These are phyloP conservation scores for Jackrogersella multiformis DNA, from an alignment of 495 filamentous ascomycete genomes.

Conservation along the genomic window DNA sequence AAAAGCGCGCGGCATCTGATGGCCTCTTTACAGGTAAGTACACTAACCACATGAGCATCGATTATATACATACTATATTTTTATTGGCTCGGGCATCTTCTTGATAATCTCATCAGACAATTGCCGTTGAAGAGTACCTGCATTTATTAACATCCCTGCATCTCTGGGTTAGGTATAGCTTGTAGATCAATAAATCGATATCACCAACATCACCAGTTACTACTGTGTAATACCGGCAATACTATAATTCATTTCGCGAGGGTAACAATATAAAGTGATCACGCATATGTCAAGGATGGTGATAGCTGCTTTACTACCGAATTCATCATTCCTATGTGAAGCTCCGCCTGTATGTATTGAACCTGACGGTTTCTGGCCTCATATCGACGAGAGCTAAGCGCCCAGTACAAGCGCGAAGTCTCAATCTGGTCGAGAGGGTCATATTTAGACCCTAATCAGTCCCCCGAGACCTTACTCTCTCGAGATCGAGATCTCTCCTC, in stretches of 20 bases:
- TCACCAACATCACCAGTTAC: not conserved
- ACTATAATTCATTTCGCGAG: no score
- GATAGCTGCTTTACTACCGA: not conserved
- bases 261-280: no score
- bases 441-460: conserved; percentile 4
- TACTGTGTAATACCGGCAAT: no score
- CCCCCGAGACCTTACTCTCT: not conserved
- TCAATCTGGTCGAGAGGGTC: conserved; percentile 17
- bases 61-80: conserved; percentile 5
- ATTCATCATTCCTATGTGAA: conserved; percentile 15
- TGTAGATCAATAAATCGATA: not conserved
- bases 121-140: conserved; percentile 15
- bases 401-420: not conserved
- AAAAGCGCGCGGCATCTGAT: conserved; percentile 33
- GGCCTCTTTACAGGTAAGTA: conserved; percentile 1
- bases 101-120: not conserved
- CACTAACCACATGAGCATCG: not conserved
- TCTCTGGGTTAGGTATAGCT: conserved; percentile 15
- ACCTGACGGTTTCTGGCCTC: not conserved
- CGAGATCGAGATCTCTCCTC: not conserved
- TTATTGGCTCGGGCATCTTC: conserved; percentile 19
- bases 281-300: no score
- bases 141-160: not conserved
- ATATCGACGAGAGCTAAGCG: conserved; percentile 16
- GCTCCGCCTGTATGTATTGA: not conserved